Base-by-base conservation (phyloP, 2,329 filamentous ascomycete genomes). In the Penicillium thymicola region DNA sequence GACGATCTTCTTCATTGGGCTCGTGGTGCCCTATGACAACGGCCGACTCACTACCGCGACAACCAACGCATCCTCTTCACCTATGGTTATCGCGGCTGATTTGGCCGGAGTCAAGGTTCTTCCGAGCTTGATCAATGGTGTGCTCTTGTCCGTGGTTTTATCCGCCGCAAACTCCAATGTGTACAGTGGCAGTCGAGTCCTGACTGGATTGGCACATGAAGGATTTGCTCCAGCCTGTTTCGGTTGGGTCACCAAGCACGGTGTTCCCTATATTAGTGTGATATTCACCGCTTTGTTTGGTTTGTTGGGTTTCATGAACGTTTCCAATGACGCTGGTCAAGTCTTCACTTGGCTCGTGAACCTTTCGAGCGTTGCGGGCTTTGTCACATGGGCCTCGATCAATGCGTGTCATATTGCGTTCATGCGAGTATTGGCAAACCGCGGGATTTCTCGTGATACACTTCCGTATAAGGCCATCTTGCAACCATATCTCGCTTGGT, bases 221-320 rank as follows among this genome's bases (percentile, higher is more conserved):
- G 65, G 72, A 16, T 76, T 71, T 54, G 79, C 76, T 1, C 79
- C 79, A 1, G 64, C 61, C 2, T 73, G 77, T 59, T 71, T 81
- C 59, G 68, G 67, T 36, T 67, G 65, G 27, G 76, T 76, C 8
- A 76, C 72, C 25, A 69, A 71, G 55, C 62, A 68, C 7, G 78
- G 78, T 54, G 72, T 75, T 2, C 79, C 79, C 0, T 76, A 76
- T 60, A 65, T 67, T 51, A 72, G 75, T 21, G 78, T 79, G 11
- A 60, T 72, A 0, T 65, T 77, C 54, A 80, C 78, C 0, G 71
- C 70, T n/a, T 67, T 73, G 0, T 79, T 89, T 64, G 85, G 85
- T 30, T 78, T 87, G 10, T 78, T 91, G 3, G 84, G 85, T 0
- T 91, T 86, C 76, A 83, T 91, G 68, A 89, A 88, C 69, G 81